Percentiles rank a stretch among this genome's conserved stretches.
Conservation (phyloP, 345 rosid species). For the Dipteronia sinensis region DNA sequence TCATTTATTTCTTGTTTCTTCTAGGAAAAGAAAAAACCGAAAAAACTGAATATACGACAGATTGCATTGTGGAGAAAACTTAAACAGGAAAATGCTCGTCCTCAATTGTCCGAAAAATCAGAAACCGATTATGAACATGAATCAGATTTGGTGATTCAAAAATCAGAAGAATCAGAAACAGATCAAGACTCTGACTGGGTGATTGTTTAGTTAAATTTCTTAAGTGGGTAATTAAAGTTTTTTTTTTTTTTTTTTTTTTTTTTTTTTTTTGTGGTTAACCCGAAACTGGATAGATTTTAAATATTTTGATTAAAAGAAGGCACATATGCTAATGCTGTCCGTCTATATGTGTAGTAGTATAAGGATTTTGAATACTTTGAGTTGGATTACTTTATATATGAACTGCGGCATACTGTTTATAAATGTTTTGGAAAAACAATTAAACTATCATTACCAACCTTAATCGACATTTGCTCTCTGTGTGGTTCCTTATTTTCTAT, state of each 20-base stretch:
- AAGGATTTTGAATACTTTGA: too few relatives aligned
- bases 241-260: background rate
- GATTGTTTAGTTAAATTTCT: conserved; percentile 20
- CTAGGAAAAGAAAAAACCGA: background rate
- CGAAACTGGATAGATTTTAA: background rate
- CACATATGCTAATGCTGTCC: too few relatives aligned
- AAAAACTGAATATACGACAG: too few relatives aligned
- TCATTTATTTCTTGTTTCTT: background rate
- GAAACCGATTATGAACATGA: background rate
- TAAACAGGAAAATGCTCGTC: background rate
- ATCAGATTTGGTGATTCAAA: background rate
- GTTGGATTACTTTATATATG: background rate
- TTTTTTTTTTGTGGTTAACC: background rate
- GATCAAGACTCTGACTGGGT: conserved; percentile 34
- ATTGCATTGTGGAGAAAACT: background rate
- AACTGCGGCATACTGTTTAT: background rate
- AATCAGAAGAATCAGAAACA: background rate
- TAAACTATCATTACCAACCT: too few relatives aligned
- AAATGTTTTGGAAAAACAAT: too few relatives aligned
- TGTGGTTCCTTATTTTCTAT: too few relatives aligned
- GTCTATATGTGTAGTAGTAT: too few relatives aligned
- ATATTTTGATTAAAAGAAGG: too few relatives aligned
- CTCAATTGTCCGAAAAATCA: background rate
- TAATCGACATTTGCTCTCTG: too few relatives aligned
- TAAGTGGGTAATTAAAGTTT: background rate